Conservation (phyloP, 352 stramenopile species). For the Phytopythium mirpurense region DNA sequence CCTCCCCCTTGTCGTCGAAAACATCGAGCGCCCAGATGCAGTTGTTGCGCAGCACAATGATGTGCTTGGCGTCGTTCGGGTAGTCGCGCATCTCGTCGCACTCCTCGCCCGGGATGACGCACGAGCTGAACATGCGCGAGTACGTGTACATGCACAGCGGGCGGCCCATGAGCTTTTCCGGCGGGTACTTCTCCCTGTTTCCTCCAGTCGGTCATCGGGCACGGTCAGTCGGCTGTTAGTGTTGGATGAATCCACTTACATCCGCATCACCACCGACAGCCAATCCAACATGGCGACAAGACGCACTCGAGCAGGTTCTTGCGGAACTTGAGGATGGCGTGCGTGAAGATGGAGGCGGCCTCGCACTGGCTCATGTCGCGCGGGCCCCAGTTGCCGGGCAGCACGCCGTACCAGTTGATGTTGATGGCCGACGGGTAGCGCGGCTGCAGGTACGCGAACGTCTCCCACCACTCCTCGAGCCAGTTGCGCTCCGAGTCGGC, state of each 20-base stretch:
- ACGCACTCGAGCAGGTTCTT: constrained; percentile 85
- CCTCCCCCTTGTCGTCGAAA: constrained; percentile 63
- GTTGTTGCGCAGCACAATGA: constrained; percentile 91
- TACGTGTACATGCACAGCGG: constrained; percentile 94
- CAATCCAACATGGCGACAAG: no score
- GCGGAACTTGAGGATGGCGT: constrained; percentile 90
- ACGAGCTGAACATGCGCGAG: constrained; percentile 96
- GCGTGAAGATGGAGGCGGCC: constrained; percentile 79
- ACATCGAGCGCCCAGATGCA: constrained; percentile 86
- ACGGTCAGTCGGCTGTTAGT: no score
- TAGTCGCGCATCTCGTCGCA: constrained; percentile 86
- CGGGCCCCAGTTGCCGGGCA: constrained; percentile 90
- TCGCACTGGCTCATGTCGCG: constrained; percentile 91
- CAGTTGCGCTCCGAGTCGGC: constrained; percentile 84
- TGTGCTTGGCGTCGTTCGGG: constrained; percentile 89
- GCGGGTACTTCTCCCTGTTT: constrained; percentile 82
- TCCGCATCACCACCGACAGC: no score
- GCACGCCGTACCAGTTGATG: constrained; percentile 97
- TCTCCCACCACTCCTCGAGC: constrained; percentile 96
- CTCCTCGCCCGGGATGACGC: constrained; percentile 90
- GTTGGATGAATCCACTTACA: no score
- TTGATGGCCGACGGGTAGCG: constrained; percentile 95
- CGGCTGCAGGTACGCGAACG: constrained; percentile 93
- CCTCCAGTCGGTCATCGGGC: no score
- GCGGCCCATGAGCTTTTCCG: constrained; percentile 92